A percentile compares a stretch with the other conserved stretches of the same genome.
Conservation (phyloP, 2,329 filamentous ascomycete genomes). For the Cordyceps cateniannulata region DNA sequence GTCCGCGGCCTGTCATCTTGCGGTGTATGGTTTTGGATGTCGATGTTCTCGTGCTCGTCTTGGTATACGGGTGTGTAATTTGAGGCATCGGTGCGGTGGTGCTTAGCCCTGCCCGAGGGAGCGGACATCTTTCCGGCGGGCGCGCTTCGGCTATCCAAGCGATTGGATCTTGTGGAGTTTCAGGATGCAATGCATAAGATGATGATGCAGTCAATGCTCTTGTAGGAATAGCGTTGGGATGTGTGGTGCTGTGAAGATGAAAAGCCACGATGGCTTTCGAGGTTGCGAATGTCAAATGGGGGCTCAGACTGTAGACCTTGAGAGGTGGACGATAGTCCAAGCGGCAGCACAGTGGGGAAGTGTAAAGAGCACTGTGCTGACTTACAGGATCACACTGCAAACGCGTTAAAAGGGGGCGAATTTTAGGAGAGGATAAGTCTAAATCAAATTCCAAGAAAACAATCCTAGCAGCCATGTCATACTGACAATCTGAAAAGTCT, state of each 20-base stretch:
- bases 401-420: not conserved
- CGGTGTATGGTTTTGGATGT: not conserved
- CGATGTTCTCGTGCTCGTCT: constrained; percentile 20
- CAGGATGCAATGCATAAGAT: not conserved
- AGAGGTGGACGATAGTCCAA: not conserved
- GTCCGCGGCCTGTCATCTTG: not conserved
- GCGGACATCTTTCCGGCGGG: constrained; percentile 2
- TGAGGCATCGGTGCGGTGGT: constrained; percentile 10
- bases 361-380: not conserved
- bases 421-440: not conserved
- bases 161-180: not conserved
- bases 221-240: no score
- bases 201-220: not conserved
- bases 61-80: constrained; percentile 30
- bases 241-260: not conserved
- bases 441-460: not conserved
- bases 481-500: no score
- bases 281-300: not conserved
- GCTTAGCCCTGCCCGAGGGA: constrained; percentile 1
- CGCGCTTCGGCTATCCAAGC: not conserved
- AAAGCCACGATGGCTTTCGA: not conserved
- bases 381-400: not conserved
- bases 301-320: not conserved
- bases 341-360: not conserved
- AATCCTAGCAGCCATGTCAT: no score